A percentile compares a stretch with the other conserved stretches of the same genome.
Conservation (phyloP, 2,329 filamentous ascomycete species). For the Graphiopsis chlorocephala region DNA sequence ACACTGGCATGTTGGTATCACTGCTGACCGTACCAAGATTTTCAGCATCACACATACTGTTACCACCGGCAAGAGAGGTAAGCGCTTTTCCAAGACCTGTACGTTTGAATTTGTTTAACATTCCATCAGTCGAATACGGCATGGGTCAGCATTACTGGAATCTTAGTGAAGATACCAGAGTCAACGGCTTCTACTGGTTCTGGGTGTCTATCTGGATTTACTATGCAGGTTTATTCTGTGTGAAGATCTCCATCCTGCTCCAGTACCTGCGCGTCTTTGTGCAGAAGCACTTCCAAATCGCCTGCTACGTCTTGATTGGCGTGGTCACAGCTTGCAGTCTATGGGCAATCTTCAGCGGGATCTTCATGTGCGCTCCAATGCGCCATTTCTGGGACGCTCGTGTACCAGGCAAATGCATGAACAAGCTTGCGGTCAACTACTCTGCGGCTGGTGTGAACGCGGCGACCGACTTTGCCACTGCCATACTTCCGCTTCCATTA, state of each 20-base stretch:
- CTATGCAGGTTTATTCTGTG: slow-evolving; percentile 18
- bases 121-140: slow-evolving; percentile 18
- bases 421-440: slow-evolving; percentile 30
- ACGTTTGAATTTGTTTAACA: not conserved
- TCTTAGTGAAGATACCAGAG: slow-evolving; percentile 11
- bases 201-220: slow-evolving; percentile 23
- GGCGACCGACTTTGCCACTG: slow-evolving; percentile 33
- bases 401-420: slow-evolving; percentile 23
- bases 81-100: not conserved
- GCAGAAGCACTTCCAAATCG: slow-evolving; percentile 18
- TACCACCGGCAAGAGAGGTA: slow-evolving; percentile 6
- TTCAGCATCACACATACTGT: slow-evolving; percentile 8
- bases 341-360: slow-evolving; percentile 30
- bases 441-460: slow-evolving; percentile 35
- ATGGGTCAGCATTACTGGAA: slow-evolving; percentile 22
- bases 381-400: slow-evolving; percentile 30
- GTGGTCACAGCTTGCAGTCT: slow-evolving; percentile 30
- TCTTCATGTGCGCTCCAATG: slow-evolving; percentile 36
- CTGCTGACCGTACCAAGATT: slow-evolving; percentile 5
- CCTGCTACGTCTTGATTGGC: slow-evolving; percentile 25
- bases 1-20: not conserved
- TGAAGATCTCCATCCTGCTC: slow-evolving; percentile 26
- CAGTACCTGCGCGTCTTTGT: slow-evolving; percentile 25
- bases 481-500: slow-evolving; percentile 34
- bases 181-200: slow-evolving; percentile 20